phyloP scores from a whole-genome alignment of 768 basidiomycete species.

The Strobilomyces dryophilus region DNA sequence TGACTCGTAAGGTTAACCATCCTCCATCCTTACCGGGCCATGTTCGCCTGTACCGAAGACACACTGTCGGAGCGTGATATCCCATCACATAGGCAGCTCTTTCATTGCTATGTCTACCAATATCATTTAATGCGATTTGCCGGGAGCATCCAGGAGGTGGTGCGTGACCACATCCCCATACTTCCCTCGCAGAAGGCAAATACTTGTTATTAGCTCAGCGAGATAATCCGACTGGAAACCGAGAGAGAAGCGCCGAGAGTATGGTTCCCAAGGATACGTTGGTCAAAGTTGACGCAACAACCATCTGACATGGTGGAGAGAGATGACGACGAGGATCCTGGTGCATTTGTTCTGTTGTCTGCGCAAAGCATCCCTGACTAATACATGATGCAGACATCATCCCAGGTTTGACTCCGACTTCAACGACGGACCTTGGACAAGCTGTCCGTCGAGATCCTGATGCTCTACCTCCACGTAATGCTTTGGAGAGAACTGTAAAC shows the following conservation, averaged over 20 bases:
- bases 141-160: slow-evolving; percentile 29
- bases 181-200: not conserved
- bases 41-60: slow-evolving; percentile 40
- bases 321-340: slow-evolving; percentile 69
- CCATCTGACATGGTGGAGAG: slow-evolving; percentile 40
- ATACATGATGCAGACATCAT: slow-evolving; percentile 40
- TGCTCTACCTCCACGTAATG: slow-evolving; percentile 63
- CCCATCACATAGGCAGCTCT: slow-evolving; percentile 66
- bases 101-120: slow-evolving; percentile 73
- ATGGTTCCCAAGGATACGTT: slow-evolving; percentile 51
- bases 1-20: slow-evolving; percentile 38
- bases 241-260: slow-evolving; percentile 37
- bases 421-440: slow-evolving; percentile 48
- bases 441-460: slow-evolving; percentile 69
- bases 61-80: slow-evolving; percentile 31
- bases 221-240: slow-evolving; percentile 52
- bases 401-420: slow-evolving; percentile 47
- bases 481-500: slow-evolving; percentile 48
- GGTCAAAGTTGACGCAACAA: slow-evolving; percentile 38
- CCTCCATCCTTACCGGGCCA: slow-evolving; percentile 57
- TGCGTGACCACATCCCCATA: slow-evolving; percentile 17
- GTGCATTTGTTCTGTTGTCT: slow-evolving; percentile 20
- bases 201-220: slow-evolving; percentile 43
- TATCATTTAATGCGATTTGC: slow-evolving; percentile 43
- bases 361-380: not conserved